A percentile compares a stretch with the other conserved stretches of the same genome.
Conservation (phyloP, 1,284 basidiomycete genomes). For the Rhodotorula sp. region DNA sequence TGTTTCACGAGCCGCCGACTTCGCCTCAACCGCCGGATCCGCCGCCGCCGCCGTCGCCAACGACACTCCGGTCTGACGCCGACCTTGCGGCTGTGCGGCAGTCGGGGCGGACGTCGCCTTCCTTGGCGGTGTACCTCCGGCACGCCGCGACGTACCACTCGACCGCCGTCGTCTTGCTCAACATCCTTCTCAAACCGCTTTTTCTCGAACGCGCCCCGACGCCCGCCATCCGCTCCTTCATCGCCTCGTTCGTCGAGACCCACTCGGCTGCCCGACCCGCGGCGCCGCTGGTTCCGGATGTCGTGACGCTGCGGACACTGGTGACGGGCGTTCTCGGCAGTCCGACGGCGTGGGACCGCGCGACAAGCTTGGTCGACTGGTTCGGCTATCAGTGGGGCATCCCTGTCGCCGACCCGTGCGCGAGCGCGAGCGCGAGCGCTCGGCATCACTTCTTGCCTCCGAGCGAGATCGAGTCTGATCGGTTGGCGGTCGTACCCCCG, state of each 20-base stretch:
- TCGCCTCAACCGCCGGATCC: background rate
- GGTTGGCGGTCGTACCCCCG: background rate
- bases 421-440: background rate
- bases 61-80: too few relatives aligned
- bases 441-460: slow-evolving; percentile 2
- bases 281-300: background rate
- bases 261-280: slow-evolving; percentile 8
- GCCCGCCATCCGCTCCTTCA: slow-evolving; percentile 5
- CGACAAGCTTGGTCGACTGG: slow-evolving; percentile 16
- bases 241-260: slow-evolving; percentile 3
- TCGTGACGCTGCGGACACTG: slow-evolving; percentile 12
- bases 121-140: background rate
- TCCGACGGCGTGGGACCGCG: slow-evolving; percentile 1
- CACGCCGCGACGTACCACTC: slow-evolving; percentile 7
- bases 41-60: background rate
- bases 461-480: background rate
- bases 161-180: slow-evolving; percentile 31
- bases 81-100: background rate
- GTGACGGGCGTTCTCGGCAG: slow-evolving; percentile 2
- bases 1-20: background rate
- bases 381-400: slow-evolving; percentile 28
- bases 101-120: background rate
- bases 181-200: slow-evolving; percentile 34
- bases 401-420: background rate
- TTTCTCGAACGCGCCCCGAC: background rate